Evolutionary conservation across 768 basidiomycete genomes (phyloP).

Genomic region (Podaxis sp.): DNA sequence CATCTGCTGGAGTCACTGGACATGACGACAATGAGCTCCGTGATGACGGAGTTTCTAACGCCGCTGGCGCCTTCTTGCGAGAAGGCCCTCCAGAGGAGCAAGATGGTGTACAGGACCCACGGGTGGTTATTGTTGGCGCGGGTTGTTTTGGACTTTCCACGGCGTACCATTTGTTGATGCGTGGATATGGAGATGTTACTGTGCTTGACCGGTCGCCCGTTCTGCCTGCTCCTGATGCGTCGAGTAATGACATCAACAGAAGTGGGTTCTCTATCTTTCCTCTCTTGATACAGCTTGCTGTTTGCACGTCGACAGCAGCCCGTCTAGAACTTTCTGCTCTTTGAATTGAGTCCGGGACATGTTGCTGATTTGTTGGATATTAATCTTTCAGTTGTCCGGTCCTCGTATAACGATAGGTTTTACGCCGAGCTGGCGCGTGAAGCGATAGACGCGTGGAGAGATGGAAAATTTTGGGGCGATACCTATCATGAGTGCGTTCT

Average conservation of each 20-base stretch:
- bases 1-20: neutral
- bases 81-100: neutral
- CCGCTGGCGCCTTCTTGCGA: neutral
- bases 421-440: slow-evolving; percentile 73
- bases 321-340: neutral
- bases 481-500: slow-evolving; percentile 77
- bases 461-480: slow-evolving; percentile 60
- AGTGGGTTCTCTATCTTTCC: slow-evolving; percentile 28
- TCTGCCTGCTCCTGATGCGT: slow-evolving; percentile 82
- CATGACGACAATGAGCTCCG: neutral
- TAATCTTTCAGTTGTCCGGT: slow-evolving; percentile 60
- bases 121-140: slow-evolving; percentile 65
- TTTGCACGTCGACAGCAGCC: neutral
- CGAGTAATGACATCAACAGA: slow-evolving; percentile 56
- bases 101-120: slow-evolving; percentile 25
- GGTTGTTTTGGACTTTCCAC: slow-evolving; percentile 89
- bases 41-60: neutral
- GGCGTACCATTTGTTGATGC: slow-evolving; percentile 70
- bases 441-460: slow-evolving; percentile 75
- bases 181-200: slow-evolving; percentile 69
- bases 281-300: neutral
- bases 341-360: neutral
- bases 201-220: slow-evolving; percentile 68
- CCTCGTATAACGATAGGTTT: slow-evolving; percentile 66
- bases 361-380: neutral